Evolutionary conservation across 139 green algal genomes (phyloP).

Genomic region (Coccomyxa sp.): DNA sequence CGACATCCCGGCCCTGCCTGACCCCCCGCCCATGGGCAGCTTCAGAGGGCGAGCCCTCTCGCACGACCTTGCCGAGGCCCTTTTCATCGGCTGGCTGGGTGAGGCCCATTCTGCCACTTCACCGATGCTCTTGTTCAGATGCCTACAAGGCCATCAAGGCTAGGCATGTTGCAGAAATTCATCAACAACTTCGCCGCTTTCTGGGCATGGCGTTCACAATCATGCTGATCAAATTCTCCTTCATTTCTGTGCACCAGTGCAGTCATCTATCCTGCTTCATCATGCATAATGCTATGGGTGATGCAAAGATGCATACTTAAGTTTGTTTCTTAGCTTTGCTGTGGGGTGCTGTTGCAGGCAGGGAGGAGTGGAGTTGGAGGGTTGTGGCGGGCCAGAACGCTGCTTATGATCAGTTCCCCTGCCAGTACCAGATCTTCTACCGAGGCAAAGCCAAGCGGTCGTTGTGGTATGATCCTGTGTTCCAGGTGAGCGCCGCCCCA

Average conservation of each 20-base stretch:
- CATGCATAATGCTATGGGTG: neutral
- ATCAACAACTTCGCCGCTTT: neutral
- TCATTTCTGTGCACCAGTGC: too few species aligned
- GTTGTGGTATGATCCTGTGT: constrained; percentile 86
- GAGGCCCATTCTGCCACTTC: neutral
- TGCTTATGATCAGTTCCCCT: constrained; percentile 69
- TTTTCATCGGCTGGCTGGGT: constrained; percentile 60
- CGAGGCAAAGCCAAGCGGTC: constrained; percentile 59
- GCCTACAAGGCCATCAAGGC: neutral
- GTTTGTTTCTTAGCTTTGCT: neutral
- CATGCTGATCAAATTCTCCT: neutral
- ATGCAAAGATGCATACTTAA: neutral
- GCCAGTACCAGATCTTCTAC: constrained; percentile 84
- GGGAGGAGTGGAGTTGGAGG: constrained; percentile 47
- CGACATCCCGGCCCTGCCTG: constrained; percentile 40
- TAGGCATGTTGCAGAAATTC: neutral
- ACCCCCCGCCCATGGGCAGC: constrained; percentile 68
- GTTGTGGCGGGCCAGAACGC: constrained; percentile 49
- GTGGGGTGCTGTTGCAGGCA: neutral
- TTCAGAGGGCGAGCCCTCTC: constrained; percentile 61
- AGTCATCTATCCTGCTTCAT: too few species aligned
- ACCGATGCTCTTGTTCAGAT: neutral
- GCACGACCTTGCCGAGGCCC: constrained; percentile 60
- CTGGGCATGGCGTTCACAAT: neutral
- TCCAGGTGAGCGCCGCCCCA: constrained; percentile 44